Base-by-base conservation (phyloP, 495 filamentous ascomycete genomes). In the Staphylotrichum longicolle region DNA sequence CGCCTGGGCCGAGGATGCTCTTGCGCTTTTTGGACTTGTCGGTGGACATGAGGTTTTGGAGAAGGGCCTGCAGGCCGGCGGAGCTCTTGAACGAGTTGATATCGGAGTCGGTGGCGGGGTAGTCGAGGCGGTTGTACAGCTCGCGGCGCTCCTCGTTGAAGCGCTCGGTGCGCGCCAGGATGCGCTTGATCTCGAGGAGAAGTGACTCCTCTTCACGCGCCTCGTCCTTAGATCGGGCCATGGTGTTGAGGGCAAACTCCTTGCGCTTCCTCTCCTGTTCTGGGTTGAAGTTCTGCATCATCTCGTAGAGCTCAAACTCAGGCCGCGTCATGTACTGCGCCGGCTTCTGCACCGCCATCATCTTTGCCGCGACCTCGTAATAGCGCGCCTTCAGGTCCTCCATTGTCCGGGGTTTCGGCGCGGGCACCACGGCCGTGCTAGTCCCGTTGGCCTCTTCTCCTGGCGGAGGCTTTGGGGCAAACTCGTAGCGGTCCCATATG, bases 401-500 rank as follows among this genome's bases (percentile, higher is more conserved):
- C 80, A 96, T 85, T 2, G 83, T 86, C 35, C 95, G 82, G 1
- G 65, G 48, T 42, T 80, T 80, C 0, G 77, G 55, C 10, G 76
- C 73, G 0, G 74, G 64, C 15, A 83, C 73, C 27, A 86, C 68
- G 5, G 83, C 81, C 44, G 75, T 82, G 40, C 63, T 76, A 45
- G 65, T 64, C 53, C 69, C 73, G 34, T 56, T 66, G 44, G 63
- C 63, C 11, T 60, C 61, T 5, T 59, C 66, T 8, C 64, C 68
- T 33, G 70, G 70, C 35, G 81, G 70, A 2, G 66, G 54, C 37
- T 69, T 72, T 2, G 88, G 83, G 53, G 79, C 74, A 67, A 85
- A 96, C 30, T 96, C 90, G 73, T 96, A 98, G 11, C 92, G 89
- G 70, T 98, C 94, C 73, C 85, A 89, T 49, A 98, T 91, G n/a